These are phyloP conservation scores for Trypanosoma scelopori DNA, from an alignment of 208 protist species.

Conservation along the genomic window DNA sequence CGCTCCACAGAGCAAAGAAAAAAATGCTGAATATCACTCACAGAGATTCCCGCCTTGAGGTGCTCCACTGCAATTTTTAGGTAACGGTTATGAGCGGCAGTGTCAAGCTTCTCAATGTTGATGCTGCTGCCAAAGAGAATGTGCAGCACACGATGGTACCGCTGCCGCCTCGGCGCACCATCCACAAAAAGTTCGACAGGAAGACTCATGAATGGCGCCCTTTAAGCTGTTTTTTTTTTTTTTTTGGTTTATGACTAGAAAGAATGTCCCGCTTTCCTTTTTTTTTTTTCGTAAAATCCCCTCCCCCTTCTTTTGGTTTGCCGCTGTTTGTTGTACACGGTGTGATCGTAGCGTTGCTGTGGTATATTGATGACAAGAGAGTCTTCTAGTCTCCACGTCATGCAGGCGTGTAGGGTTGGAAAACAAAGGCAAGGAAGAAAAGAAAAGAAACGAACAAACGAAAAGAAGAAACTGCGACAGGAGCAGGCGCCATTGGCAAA, in stretches of 20 bases:
- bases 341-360: no score
- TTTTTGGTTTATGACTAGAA: no score
- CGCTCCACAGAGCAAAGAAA: background rate
- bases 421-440: background rate
- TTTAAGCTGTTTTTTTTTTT: no score
- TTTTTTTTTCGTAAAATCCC: no score
- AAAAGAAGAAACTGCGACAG: background rate
- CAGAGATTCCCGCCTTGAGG: slow-evolving; percentile 10
- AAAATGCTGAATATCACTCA: slow-evolving; percentile 16
- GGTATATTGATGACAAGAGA: no score
- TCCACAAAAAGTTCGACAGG: slow-evolving; percentile 8
- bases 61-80: slow-evolving; percentile 7
- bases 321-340: no score
- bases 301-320: no score
- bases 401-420: no score
- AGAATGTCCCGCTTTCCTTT: slow-evolving; percentile 1
- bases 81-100: slow-evolving; percentile 3
- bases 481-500: no score
- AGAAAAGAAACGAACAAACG: background rate
- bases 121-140: slow-evolving; percentile 21
- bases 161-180: slow-evolving; percentile 16
- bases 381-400: no score
- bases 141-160: slow-evolving; percentile 35
- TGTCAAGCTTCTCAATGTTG: background rate
- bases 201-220: slow-evolving; percentile 1